phyloP scores from a whole-genome alignment of 2,329 filamentous ascomycete genomes.

The Golovinomyces cichoracearum region DNA sequence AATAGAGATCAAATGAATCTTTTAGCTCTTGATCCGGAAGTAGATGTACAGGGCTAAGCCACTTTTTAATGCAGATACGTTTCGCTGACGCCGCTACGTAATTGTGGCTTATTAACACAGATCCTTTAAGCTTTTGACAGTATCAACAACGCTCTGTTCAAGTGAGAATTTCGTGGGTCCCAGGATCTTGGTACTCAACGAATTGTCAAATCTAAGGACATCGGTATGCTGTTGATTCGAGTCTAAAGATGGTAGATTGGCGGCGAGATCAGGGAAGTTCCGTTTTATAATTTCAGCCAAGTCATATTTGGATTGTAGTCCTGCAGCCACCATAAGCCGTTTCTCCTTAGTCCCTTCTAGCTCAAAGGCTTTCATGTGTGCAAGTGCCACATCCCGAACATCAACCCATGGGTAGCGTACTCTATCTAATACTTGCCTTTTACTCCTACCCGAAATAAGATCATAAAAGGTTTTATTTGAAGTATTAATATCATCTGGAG shows the following conservation, averaged over 20 bases:
- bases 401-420: constrained; percentile 30
- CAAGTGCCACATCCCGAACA: constrained; percentile 32
- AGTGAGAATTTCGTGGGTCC: constrained; percentile 32
- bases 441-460: constrained; percentile 29
- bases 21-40: no score
- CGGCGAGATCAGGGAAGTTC: constrained; percentile 25
- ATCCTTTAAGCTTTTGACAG: constrained; percentile 20
- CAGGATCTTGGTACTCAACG: constrained; percentile 26
- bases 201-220: constrained; percentile 29
- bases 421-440: constrained; percentile 26
- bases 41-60: no score
- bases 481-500: constrained; percentile 38
- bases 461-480: constrained; percentile 40
- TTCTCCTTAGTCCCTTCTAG: constrained; percentile 29
- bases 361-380: constrained; percentile 32
- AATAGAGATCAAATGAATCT: no score
- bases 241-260: constrained; percentile 19
- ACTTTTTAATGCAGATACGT: no score
- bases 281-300: constrained; percentile 28
- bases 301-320: constrained; percentile 31
- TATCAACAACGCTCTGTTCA: constrained; percentile 33
- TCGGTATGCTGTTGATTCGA: constrained; percentile 9
- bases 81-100: no score
- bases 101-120: no score
- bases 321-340: constrained; percentile 34